phyloP scores from a whole-genome alignment of 257 asterid genomes.

The Datura wrightii region DNA sequence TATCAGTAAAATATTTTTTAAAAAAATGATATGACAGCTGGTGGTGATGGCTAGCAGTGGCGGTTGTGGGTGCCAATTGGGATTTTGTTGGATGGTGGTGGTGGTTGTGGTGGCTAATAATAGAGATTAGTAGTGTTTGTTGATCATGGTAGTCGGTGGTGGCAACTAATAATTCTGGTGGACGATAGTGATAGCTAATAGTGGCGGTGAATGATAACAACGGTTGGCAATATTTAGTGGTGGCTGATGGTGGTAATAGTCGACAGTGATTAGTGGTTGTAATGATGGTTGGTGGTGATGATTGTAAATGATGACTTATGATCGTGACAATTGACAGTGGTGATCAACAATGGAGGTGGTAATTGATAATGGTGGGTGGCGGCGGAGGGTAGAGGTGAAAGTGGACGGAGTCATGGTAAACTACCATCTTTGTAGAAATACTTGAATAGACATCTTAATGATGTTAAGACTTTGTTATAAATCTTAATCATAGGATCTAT shows the following conservation, averaged over 20 bases:
- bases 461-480: too few relatives aligned
- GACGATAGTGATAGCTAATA: background rate
- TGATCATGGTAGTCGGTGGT: background rate
- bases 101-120: background rate
- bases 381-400: background rate
- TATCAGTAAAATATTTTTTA: background rate
- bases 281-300: background rate
- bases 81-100: background rate
- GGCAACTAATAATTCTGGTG: background rate
- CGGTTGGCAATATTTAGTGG: background rate
- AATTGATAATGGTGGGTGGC: background rate
- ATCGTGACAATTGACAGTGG: background rate
- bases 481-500: background rate
- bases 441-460: background rate
- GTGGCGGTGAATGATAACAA: too few relatives aligned
- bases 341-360: background rate
- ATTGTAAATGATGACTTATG: background rate
- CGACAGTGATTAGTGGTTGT: background rate
- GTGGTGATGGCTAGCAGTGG: background rate
- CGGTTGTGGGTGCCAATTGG: background rate
- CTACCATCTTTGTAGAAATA: too few relatives aligned
- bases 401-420: background rate
- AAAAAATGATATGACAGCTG: background rate
- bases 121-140: background rate
- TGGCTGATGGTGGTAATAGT: background rate